Evolutionary conservation across 2,329 filamentous ascomycete species (phyloP).

Genomic region (Coleophoma crateriformis): DNA sequence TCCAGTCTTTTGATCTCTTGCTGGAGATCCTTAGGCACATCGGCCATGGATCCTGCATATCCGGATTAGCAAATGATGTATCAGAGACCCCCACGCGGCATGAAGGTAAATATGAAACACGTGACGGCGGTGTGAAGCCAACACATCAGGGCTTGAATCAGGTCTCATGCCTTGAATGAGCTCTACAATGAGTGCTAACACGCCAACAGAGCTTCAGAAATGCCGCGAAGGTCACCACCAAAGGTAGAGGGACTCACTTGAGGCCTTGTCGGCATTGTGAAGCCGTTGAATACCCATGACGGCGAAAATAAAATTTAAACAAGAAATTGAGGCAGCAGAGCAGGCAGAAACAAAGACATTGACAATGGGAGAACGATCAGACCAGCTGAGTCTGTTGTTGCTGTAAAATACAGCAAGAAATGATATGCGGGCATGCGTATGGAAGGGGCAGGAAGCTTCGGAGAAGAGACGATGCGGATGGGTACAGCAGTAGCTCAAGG

Average conservation of each 20-base stretch:
- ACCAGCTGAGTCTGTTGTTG: constrained; percentile 1
- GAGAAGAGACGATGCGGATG: not conserved
- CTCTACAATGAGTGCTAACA: too few species aligned
- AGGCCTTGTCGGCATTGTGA: not conserved
- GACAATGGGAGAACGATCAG: not conserved
- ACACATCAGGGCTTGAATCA: too few species aligned
- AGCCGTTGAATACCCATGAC: not conserved
- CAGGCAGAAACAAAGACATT: not conserved
- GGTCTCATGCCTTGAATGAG: too few species aligned
- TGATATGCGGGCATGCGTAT: not conserved
- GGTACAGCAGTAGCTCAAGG: not conserved
- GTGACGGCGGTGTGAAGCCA: constrained; percentile 12
- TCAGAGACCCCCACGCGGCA: not conserved
- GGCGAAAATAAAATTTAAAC: not conserved
- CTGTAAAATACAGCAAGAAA: too few species aligned
- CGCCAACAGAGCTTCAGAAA: too few species aligned
- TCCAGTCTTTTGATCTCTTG: constrained; percentile 79
- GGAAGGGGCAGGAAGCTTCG: not conserved
- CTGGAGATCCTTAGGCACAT: constrained; percentile 81
- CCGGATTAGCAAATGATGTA: constrained; percentile 10
- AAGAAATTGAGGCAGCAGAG: not conserved
- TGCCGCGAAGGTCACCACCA: too few species aligned
- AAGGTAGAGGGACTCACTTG: not conserved
- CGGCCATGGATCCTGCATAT: constrained; percentile 73
- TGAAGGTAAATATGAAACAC: constrained; percentile 2